A percentile compares a stretch with the other conserved stretches of the same genome.
These are phyloP conservation scores for Mycena indigotica DNA, from an alignment of 768 basidiomycete species.

Conservation along the genomic window DNA sequence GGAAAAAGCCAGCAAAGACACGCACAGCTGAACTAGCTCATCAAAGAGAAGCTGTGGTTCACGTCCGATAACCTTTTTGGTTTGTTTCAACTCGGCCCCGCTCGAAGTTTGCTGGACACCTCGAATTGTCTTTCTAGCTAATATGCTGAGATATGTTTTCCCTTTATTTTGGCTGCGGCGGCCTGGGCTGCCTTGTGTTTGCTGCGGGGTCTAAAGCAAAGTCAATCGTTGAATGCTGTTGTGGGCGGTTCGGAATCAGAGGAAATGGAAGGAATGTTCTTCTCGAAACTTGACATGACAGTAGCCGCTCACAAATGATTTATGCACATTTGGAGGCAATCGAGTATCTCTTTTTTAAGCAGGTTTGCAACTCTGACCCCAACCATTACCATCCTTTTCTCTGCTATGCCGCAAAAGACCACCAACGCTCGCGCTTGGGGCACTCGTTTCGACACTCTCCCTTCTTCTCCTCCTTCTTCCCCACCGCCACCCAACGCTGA, in stretches of 20 bases:
- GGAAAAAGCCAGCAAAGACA: neutral
- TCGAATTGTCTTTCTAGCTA: neutral
- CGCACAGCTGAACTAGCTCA: neutral
- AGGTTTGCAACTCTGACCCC: conserved; percentile 19
- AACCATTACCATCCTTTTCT: conserved; percentile 25
- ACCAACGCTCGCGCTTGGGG: conserved; percentile 59
- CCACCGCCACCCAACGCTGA: conserved; percentile 28
- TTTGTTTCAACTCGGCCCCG: neutral
- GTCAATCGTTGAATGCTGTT: neutral
- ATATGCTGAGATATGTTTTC: neutral
- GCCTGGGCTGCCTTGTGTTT: neutral
- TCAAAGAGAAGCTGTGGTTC: neutral
- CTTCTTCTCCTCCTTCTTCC: conserved; percentile 50
- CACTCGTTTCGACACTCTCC: conserved; percentile 70
- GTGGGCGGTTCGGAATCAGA: neutral
- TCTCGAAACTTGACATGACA: neutral
- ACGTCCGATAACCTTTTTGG: neutral
- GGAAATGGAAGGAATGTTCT: neutral
- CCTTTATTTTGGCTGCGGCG: neutral
- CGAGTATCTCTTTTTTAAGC: no score
- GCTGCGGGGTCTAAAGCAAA: neutral
- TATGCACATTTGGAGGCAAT: neutral
- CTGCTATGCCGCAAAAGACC: conserved; percentile 48
- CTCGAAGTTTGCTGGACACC: neutral
- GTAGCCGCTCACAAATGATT: neutral